Base-by-base conservation (phyloP, 106 monocot species). In the Dendrobium chrysotoxum region DNA sequence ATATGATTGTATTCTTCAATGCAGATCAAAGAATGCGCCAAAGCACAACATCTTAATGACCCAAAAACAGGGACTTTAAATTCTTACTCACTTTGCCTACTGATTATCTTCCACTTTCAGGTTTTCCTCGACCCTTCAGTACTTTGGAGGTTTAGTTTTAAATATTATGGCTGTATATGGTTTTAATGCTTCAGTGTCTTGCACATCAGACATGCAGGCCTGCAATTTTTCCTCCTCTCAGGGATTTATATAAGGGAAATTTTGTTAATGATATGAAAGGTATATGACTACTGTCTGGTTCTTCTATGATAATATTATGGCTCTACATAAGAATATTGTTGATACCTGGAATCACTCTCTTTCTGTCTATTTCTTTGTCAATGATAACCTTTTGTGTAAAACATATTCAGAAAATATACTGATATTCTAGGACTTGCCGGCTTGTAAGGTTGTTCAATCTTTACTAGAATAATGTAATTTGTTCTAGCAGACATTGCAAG, bases 61-160 rank as follows among this genome's bases (percentile, higher is more conserved):
- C 86, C 96, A 7, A 96, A 94, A 55, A 44, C 76, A 30, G 94
- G 96, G 70, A 94, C 94, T 65, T 75, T 96, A 25, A 96, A 94
- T 85, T 96, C 96, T 16, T 92, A 87, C 77, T 94, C 96, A 42
- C 93, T 96, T 68, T 96, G 94, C 79, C 77, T 96, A 74, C 68
- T 96, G 67, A 87, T 94, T 78, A 89, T 96, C 66, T 96, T 92
- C 84, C 92, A 93, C 83, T 90, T 96, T 78, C 96, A 96, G 96
- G 96, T 96, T 53, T 47, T 83, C 53, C 76, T 83, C 76, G 46
- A 17, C 54, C 28, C 15, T 64, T 35, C 47, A 50, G 13, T 13
- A 38, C 47, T 68, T 70, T 79, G 10, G 11, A 21, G 10, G 10
- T 80, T 80, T 66, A 55, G 9, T 31, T 18, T 5, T 35, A 44